Conservation (phyloP, 768 basidiomycete species). For the Hydnomerulius pinastri region DNA sequence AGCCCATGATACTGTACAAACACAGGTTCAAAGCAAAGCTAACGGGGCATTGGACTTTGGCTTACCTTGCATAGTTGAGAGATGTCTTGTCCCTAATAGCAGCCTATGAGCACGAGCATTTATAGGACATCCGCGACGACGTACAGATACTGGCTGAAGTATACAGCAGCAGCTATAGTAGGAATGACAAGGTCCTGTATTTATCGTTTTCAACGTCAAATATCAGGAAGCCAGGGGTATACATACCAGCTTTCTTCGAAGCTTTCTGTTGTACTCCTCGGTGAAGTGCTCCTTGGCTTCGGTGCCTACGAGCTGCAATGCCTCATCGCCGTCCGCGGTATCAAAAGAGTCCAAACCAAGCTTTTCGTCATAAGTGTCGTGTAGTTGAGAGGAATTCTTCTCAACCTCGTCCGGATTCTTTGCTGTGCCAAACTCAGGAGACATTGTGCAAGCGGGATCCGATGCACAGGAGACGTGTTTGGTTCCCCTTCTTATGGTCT, state of each 20-base stretch:
- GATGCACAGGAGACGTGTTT: not conserved
- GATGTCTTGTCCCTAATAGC: constrained; percentile 63
- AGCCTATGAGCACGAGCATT: constrained; percentile 3
- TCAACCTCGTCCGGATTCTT: constrained; percentile 15
- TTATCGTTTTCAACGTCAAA: not conserved
- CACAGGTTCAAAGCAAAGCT: constrained; percentile 6
- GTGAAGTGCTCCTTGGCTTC: constrained; percentile 53
- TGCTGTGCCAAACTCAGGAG: constrained; percentile 8
- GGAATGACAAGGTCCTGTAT: constrained; percentile 54
- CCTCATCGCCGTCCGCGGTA: constrained; percentile 55
- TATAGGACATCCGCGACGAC: constrained; percentile 13
- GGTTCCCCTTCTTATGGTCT: constrained; percentile 10
- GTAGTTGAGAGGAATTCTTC: constrained; percentile 12
- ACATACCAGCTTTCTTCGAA: constrained; percentile 60
- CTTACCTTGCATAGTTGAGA: constrained; percentile 67
- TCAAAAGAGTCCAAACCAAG: constrained; percentile 32
- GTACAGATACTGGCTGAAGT: constrained; percentile 68
- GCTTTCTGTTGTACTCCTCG: constrained; percentile 58
- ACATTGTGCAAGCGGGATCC: constrained; percentile 15
- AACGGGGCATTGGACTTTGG: not conserved
- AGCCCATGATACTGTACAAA: constrained; percentile 55
- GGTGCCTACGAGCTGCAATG: constrained; percentile 57
- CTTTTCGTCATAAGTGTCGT: constrained; percentile 36
- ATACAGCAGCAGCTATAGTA: constrained; percentile 61
- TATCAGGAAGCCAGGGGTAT: not conserved